Base-by-base conservation (phyloP, 352 stramenopile genomes). In the Phytophthora idaei region DNA sequence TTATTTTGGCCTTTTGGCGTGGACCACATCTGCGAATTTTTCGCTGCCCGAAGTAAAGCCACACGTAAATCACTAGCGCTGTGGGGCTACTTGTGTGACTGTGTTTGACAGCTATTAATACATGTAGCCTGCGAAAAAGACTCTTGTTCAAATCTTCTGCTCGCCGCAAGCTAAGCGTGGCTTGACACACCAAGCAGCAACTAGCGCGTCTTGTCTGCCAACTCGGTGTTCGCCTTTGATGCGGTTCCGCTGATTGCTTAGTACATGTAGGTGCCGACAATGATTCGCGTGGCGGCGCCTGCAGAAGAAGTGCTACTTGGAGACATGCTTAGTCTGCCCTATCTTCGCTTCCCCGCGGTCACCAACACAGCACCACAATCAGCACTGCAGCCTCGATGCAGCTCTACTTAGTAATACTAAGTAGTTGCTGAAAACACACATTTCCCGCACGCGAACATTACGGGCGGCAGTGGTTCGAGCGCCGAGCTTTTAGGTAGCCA, bases 171-270 rank as follows among this genome's bases (percentile, higher is more conserved):
- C 37, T 48, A 37, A 62, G 31, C 32, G 32, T 44, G 5, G 21
- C 45, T 53, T 52, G 55, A 52, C 42, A 55, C 15, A 39, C 5
- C 15, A 39, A 28, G 48, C 31, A 28, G 29, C 27, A 45, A 7
- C 14, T 11, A 52, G 11, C 55, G 25, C 44, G 66, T 17, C 68
- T 76, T 76, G 68, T 73, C 53, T 76, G 68, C 57, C 14, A 51
- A 62, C 39, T 69, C 52, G 41, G 63, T 72, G 57, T 58, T 68
- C 45, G 48, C 28, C 11, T 21, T 32, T 32, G 15, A 27, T 27
- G 10, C n/a, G 39, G 15, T 47, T 53, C 41, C 28, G 31, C 28
- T 59, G 49, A n/a, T 55, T 44, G n/a, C 15, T 45, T 41, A 21
- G 12, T 34, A 6, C 36, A 15, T 17, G 36, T 42, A 17, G 10